These are phyloP conservation scores for Alternaria arborescens DNA, from an alignment of 2,329 filamentous ascomycete genomes.

Conservation along the genomic window DNA sequence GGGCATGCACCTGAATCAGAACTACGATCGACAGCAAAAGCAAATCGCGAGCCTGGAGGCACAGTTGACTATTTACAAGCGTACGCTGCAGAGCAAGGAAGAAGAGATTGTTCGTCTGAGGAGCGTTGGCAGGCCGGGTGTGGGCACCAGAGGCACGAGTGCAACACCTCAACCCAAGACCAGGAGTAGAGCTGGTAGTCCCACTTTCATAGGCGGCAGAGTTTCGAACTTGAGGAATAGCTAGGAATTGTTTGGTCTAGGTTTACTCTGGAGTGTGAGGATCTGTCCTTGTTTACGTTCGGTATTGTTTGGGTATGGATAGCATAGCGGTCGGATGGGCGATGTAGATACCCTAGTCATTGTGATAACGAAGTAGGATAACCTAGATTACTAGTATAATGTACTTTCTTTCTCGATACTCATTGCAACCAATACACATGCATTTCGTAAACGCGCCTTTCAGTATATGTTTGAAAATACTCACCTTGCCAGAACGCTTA, in stretches of 20 bases:
- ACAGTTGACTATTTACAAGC: conserved; percentile 26
- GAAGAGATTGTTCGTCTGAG: conserved; percentile 35
- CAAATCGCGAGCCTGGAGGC: conserved; percentile 15
- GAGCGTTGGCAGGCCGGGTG: conserved; percentile 30
- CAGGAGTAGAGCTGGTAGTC: conserved; percentile 41
- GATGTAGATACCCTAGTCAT: not conserved
- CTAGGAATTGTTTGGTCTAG: not conserved
- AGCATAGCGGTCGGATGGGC: not conserved
- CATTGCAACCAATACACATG: not conserved
- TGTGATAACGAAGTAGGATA: not conserved
- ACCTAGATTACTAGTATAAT: not conserved
- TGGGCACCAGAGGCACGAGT: conserved; percentile 41
- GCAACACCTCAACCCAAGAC: conserved; percentile 40
- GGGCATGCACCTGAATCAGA: conserved; percentile 25
- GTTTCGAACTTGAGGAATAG: conserved; percentile 37
- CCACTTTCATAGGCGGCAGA: conserved; percentile 27
- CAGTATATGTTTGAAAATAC: too few relatives aligned
- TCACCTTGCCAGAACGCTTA: not conserved
- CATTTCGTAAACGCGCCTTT: too few relatives aligned
- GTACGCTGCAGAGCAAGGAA: conserved; percentile 28
- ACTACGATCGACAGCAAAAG: conserved; percentile 15
- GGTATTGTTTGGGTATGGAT: not conserved
- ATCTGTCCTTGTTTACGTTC: not conserved
- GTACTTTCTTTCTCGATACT: not conserved
- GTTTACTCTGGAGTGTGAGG: not conserved